Conservation (phyloP, 2,329 filamentous ascomycete species). For the Sporothrix globosa region DNA sequence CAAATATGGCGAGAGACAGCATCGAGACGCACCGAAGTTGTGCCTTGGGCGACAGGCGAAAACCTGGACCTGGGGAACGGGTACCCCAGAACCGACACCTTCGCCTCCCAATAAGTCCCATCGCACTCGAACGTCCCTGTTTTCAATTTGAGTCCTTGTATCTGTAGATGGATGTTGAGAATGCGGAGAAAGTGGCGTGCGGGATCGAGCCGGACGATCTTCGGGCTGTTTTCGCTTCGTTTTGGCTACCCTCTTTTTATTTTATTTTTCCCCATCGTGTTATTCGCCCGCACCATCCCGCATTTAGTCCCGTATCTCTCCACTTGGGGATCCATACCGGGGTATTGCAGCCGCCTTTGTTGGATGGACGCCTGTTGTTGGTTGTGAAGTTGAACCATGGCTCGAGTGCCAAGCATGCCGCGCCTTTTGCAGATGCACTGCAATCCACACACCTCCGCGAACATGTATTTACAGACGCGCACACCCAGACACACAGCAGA, state of each 20-base stretch:
- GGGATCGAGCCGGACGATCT: conserved; percentile 14
- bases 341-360: conserved; percentile 5
- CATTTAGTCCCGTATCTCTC: background rate
- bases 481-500: background rate
- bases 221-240: background rate
- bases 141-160: background rate
- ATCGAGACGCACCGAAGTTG: conserved; percentile 16
- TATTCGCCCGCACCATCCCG: conserved; percentile 10
- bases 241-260: background rate
- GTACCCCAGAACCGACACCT: background rate
- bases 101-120: background rate
- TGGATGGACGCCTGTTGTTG: background rate
- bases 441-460: background rate
- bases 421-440: background rate
- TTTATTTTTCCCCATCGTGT: background rate
- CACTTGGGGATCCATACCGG: background rate
- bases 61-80: background rate
- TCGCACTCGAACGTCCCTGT: background rate
- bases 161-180: background rate
- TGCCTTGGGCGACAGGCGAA: background rate
- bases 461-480: background rate
- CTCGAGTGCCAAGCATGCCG: background rate
- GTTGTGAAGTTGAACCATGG: background rate
- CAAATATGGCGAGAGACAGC: background rate
- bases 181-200: background rate